Evolutionary conservation across 1,284 basidiomycete genomes (phyloP), one percentile per base, ranked within the genome.

Genomic region (Austroboletus rostrupii): DNA sequence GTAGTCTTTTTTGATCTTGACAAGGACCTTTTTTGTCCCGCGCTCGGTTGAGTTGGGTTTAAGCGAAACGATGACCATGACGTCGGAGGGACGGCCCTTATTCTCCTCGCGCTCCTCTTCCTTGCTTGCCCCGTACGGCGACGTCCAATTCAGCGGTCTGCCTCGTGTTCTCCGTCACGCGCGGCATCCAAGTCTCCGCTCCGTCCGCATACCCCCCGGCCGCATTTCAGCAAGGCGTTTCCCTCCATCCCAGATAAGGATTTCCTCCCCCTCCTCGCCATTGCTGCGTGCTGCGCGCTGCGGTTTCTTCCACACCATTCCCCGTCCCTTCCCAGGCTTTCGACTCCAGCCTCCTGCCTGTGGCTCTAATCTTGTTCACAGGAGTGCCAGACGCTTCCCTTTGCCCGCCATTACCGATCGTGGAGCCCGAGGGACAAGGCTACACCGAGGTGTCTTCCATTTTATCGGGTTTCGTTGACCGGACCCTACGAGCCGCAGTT

Each of bases 111-210:
- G 8, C 17, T 36, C 13, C 17, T 5, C n/a, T 33, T n/a, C n/a
- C n/a, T n/a, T n/a, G n/a, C n/a, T 17, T n/a, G 8, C 35, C 35
- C 16, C n/a, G 35, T 11, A 37, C 14, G 17, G 35, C 16, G 32
- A n/a, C 14, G 32, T 16, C 32, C 32, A 33, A 33, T 33, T 16
- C 32, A 14, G 32, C 16, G 7, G 32, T 33, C 17, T 41, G 63
- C 65, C 62, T 63, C 60, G 63, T 67, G 64, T 56, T 43, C 50
- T 41, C 12, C 57, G 33, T 49, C 41, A 14, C 60, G 55, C 46
- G 44, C 53, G 50, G 45, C 38, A 12, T 35, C 50, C 39, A 43
- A 45, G 38, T 56, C 28, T 57, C 44, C 35, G 43, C 20, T 16
- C 40, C 21, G 20, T 45, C 31, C 37, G 33, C 39, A 16, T 39